Base-by-base conservation (phyloP, 805 yeast genomes). In the Cyberlindnera veronae region DNA sequence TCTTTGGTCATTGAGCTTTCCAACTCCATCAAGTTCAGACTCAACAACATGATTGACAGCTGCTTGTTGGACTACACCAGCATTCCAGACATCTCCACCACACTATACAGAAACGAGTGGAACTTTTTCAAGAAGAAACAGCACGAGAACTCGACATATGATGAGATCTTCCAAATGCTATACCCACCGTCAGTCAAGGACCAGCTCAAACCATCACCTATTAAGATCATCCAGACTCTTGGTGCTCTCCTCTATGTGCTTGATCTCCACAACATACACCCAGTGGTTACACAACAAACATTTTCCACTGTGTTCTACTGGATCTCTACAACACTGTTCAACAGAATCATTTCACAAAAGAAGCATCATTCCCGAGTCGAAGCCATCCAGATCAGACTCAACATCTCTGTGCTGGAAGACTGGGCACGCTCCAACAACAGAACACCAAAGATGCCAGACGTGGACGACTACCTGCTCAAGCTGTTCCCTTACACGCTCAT, bases 321-420 rank as follows among this genome's bases (percentile, higher is more conserved):
- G 83, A 66, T 89, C 18, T 79, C 89, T 9, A 67, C 81, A 9
- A 72, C 76, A 3, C 51, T 89, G 16, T 90, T 91, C 66, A 90
- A 91, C 60, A 70, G 80, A 36, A 70, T 89, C 17, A 58, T 90
- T 38, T 68, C 77, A 16, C 79, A 76, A 46, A 77, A 84, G 22
- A 84, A 77, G 51, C 83, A 83, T 50, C 70, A 84, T 36, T 77
- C 95, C 1, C 74, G 99, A 44, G 74, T 87, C 1, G 77, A 81
- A 46, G 98, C 97, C 0, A 78, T 93, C 62, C 98, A 93, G 58
- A 81, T 93, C 33, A 69, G 97, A 40, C 72, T 93, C 39, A 93
- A 93, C 53, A 55, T 93, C 9, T 88, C 96, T 0, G 75, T 84
- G 5, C 64, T 93, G 32, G 97, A 93, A 61, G 96, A 93, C 56